A percentile compares a stretch with the other conserved stretches of the same genome.
phyloP scores from a whole-genome alignment of 2,329 filamentous ascomycete species.

The Orbilia oligospora region DNA sequence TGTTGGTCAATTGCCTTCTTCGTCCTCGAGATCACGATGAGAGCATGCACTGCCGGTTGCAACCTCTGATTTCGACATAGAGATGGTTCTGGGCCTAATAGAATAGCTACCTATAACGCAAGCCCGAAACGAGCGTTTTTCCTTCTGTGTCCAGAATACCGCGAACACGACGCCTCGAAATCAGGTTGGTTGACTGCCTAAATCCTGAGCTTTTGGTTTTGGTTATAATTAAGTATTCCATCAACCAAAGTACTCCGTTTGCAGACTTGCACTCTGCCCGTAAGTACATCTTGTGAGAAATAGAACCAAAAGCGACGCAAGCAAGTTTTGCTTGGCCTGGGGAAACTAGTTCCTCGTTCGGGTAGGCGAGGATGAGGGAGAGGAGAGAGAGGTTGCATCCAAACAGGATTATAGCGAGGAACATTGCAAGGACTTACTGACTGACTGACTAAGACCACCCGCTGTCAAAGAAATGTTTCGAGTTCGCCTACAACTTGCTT shows the following conservation, averaged over 20 bases:
- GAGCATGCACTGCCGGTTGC: not conserved
- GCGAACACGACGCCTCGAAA: conserved; percentile 31
- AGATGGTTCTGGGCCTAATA: conserved; percentile 17
- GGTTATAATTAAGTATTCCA: not conserved
- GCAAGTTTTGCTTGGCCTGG: conserved; percentile 6
- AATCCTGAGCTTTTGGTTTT: conserved; percentile 30
- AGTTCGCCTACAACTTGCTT: conserved; percentile 23
- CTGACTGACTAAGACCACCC: conserved; percentile 25
- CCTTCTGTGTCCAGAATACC: conserved; percentile 11
- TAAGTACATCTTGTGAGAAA: conserved; percentile 46
- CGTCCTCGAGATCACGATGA: conserved; percentile 15
- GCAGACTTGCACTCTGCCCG: conserved; percentile 35
- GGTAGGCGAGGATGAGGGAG: not conserved
- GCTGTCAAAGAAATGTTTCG: conserved; percentile 11
- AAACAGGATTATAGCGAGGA: conserved; percentile 4
- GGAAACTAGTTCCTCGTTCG: conserved; percentile 30
- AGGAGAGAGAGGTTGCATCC: conserved; percentile 13
- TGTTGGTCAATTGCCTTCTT: conserved; percentile 17
- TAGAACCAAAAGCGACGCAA: conserved; percentile 57
- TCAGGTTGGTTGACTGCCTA: conserved; percentile 46
- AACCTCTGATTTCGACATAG: not conserved
- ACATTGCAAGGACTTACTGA: not conserved
- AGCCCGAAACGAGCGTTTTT: conserved; percentile 9
- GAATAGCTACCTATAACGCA: conserved; percentile 1
- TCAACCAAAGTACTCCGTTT: conserved; percentile 10